Percentiles rank a stretch among this genome's conserved stretches.
phyloP scores from a whole-genome alignment of 495 filamentous ascomycete species.

The Aspergillus conjunctus region DNA sequence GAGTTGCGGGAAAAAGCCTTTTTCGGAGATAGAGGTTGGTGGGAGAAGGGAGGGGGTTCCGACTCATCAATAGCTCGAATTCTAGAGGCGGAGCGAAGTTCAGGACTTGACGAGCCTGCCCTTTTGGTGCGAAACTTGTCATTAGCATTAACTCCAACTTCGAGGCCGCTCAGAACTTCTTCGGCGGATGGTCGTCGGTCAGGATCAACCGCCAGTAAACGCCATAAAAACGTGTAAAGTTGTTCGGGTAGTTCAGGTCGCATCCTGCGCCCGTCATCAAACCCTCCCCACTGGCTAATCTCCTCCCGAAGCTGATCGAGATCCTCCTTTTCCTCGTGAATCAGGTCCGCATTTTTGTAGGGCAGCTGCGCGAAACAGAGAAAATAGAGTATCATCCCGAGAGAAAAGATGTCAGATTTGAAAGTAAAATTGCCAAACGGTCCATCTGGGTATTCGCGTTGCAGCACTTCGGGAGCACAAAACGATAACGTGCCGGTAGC shows the following conservation, averaged over 20 bases:
- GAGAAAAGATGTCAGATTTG: conserved; percentile 94
- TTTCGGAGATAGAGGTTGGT: conserved; percentile 36
- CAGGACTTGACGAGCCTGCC: conserved; percentile 46
- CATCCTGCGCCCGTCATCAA: conserved; percentile 70
- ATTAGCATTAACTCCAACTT: conserved; percentile 64
- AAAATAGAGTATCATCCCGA: conserved; percentile 98
- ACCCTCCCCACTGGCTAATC: conserved; percentile 84
- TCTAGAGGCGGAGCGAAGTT: conserved; percentile 58
- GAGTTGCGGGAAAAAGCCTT: conserved; percentile 33
- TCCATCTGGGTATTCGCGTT: conserved; percentile 64
- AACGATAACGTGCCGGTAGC: conserved; percentile 97
- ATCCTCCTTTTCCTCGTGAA: conserved; percentile 89
- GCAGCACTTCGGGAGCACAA: conserved; percentile 92
- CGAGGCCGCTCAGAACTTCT: conserved; percentile 82
- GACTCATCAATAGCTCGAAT: conserved; percentile 60
- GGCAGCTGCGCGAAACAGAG: conserved; percentile 92
- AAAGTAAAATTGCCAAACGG: conserved; percentile 87
- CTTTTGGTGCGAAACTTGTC: conserved; percentile 54
- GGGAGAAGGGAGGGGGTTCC: conserved; percentile 27
- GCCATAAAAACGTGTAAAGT: conserved; percentile 81
- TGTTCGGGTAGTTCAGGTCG: conserved; percentile 83
- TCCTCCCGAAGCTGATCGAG: conserved; percentile 85
- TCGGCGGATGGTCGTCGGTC: conserved; percentile 77
- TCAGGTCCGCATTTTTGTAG: conserved; percentile 76
- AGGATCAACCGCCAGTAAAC: conserved; percentile 77